phyloP scores from a whole-genome alignment of 345 rosid genomes.

The Zanthoxylum bungeanum region DNA sequence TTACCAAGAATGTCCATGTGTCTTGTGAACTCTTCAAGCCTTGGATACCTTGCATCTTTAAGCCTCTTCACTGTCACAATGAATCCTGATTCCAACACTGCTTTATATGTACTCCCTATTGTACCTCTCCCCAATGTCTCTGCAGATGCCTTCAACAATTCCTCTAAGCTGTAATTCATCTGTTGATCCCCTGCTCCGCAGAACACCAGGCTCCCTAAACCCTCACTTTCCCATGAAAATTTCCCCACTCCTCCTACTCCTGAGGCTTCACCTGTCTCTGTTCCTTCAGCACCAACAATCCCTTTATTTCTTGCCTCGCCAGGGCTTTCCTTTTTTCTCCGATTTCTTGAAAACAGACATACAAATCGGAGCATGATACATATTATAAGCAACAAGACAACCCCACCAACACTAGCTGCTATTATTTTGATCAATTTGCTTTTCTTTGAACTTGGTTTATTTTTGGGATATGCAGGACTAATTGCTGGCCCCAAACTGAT shows the following conservation, averaged over 20 bases:
- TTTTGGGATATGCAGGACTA: conserved; percentile 30
- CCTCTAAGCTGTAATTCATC: conserved; percentile 77
- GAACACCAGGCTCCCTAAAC: conserved; percentile 77
- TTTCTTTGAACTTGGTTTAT: conserved; percentile 15
- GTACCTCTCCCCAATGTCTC: conserved; percentile 92
- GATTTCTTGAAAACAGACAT: conserved; percentile 20
- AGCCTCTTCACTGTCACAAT: conserved; percentile 90
- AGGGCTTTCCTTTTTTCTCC: background rate
- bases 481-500: conserved; percentile 26
- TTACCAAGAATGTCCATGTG: conserved; percentile 76
- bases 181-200: conserved; percentile 71
- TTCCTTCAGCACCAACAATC: conserved; percentile 23
- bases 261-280: conserved; percentile 12
- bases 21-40: conserved; percentile 67
- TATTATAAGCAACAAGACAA: conserved; percentile 25
- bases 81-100: conserved; percentile 89
- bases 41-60: conserved; percentile 74
- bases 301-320: conserved; percentile 27
- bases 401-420: conserved; percentile 52
- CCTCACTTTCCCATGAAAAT: conserved; percentile 84
- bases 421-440: conserved; percentile 40
- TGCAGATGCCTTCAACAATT: conserved; percentile 79
- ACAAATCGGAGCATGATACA: conserved; percentile 16
- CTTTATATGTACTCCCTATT: conserved; percentile 87
- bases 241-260: too few relatives aligned